Percentiles rank a stretch among this genome's conserved stretches.
phyloP scores from a whole-genome alignment of 2,329 filamentous ascomycete species.

The Penicillium sp. region DNA sequence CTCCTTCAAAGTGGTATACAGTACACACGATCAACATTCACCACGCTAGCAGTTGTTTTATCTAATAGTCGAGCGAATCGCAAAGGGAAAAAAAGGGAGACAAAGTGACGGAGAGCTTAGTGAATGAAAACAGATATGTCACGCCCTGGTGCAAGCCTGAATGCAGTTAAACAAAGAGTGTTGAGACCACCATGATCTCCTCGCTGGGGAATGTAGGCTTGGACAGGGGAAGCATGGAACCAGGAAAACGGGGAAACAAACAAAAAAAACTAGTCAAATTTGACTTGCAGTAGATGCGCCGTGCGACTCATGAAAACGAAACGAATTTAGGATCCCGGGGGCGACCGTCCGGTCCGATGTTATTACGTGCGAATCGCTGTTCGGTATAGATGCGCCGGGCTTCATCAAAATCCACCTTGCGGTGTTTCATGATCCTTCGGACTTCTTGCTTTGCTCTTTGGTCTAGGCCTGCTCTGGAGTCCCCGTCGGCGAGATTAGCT shows the following conservation, averaged over 20 bases:
- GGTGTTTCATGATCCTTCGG: conserved; percentile 84
- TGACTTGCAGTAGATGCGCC: background rate
- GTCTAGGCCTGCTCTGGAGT: conserved; percentile 79
- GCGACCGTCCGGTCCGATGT: conserved; percentile 82
- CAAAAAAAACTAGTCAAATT: background rate
- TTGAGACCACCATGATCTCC: background rate
- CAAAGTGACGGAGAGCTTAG: background rate
- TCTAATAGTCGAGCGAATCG: background rate
- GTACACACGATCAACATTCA: background rate
- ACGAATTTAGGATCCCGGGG: conserved; percentile 95
- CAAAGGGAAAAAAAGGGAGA: background rate
- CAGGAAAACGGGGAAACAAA: background rate
- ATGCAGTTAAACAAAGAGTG: background rate
- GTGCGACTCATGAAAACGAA: conserved; percentile 68
- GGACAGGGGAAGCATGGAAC: background rate
- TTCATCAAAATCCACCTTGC: conserved; percentile 83
- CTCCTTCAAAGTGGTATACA: background rate
- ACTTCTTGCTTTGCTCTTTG: conserved; percentile 78
- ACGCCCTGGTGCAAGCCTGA: background rate
- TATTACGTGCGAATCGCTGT: conserved; percentile 79
- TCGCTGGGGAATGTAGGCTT: background rate
- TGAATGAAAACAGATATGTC: background rate
- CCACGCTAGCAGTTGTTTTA: background rate
- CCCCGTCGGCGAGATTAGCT: conserved; percentile 76
- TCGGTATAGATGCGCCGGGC: conserved; percentile 85